These are phyloP conservation scores for Colletotrichum theobromicola DNA, from an alignment of 2,329 filamentous ascomycete species.

Conservation along the genomic window DNA sequence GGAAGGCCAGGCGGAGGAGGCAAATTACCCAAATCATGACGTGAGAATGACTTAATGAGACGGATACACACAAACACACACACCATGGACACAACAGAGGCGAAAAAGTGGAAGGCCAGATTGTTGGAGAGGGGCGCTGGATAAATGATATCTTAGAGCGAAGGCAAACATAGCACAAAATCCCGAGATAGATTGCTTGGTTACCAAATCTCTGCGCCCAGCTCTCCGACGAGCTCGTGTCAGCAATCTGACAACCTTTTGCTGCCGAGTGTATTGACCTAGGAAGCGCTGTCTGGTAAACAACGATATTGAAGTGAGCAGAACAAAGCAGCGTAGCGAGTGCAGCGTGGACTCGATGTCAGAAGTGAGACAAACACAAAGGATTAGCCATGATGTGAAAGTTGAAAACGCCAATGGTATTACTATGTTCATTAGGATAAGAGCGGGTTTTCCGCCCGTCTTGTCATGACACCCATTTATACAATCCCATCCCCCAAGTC, in stretches of 20 bases:
- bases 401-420: not conserved
- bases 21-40: conserved; percentile 14
- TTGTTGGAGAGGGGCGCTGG: not conserved
- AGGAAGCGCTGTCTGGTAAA: not conserved
- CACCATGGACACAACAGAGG: not conserved
- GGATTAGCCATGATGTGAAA: not conserved
- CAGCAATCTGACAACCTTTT: not conserved
- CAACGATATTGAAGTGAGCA: accelerated
- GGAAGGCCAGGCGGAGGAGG: conserved; percentile 6
- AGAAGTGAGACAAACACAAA: not conserved
- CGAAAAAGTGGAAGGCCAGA: not conserved
- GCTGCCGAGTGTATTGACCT: not conserved
- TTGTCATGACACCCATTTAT: not conserved
- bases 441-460: not conserved
- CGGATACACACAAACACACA: not conserved
- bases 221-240: not conserved
- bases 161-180: not conserved
- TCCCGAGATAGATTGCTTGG: conserved; percentile 1
- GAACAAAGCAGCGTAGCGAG: too few species aligned
- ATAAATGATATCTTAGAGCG: not conserved
- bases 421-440: conserved; percentile 6
- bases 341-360: too few species aligned
- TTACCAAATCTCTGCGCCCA: not conserved
- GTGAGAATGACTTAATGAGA: conserved; percentile 24
- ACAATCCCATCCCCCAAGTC: not conserved